Evolutionary conservation across 1,284 basidiomycete genomes (phyloP), one percentile per base, ranked within the genome.

Genomic region (Inonotus obliquus): DNA sequence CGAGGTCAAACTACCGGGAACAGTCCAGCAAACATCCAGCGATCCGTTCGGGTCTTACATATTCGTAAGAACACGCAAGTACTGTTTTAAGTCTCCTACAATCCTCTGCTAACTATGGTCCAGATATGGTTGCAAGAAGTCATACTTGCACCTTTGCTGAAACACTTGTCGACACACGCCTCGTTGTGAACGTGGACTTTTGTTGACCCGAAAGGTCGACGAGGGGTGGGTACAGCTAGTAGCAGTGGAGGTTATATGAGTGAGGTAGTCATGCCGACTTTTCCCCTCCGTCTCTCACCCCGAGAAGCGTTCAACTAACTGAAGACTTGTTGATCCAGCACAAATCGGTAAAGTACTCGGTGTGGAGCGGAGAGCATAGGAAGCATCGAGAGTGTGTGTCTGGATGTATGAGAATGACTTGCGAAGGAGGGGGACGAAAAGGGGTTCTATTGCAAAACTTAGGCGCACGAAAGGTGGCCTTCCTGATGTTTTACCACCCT

Each of bases 331-430:
- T 85, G 25, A 98, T 73, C 79, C 98, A 27, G 83, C 83, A 14
- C 97, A 96, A 69, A 94, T 98, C 45, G 89, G 95, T n/a, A 79
- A 87, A 38, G 94, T 93, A 23, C 78, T 98, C 56, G 94, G 96
- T 68, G 91, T 96, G 4, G 92, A 95, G 66, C 87, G 81, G 71
- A 81, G 82, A 1, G 85, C 85, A 37, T 74, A 95, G 39, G 87
- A 89, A 64, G 77, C 76, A 67, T 95, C 92, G 92, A 86, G 81
- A 70, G 81, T 82, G 60, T 85, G 77, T 59, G 77, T 82, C 14
- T 83, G 81, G 53, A 71, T 89, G 73, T 81, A 82, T 38, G 82
- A 86, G 53, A 82, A 83, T 29, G 82, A 79, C 41, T 81, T 83
- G 7, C 76, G 71, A 64, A 74, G 72, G 63, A 73, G 70, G 57